Evolutionary conservation across 495 filamentous ascomycete species (phyloP), one percentile per base, ranked within the genome.

Genomic region (Mytilinidion resinicola): DNA sequence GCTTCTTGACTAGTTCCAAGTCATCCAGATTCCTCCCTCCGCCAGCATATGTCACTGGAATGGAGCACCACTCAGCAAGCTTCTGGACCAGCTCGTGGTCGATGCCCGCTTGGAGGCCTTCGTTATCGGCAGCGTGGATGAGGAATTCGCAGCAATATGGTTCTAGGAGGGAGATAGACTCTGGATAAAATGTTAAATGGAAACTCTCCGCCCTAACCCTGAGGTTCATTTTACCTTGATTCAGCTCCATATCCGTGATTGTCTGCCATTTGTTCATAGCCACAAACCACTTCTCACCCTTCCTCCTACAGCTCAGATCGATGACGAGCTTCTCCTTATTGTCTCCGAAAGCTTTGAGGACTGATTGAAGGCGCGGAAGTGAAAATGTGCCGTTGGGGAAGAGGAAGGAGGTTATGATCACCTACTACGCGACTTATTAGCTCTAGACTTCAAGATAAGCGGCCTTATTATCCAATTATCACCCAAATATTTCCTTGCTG

Each of bases 201-300:
- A 2, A n/a, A 20, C 3, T 14, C 58, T 41, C 19, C 25, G 42
- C 36, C 11, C 14, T 12, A 44, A 21, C 4, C 15, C 20, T 1
- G 39, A 9, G 7, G 35, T 1, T 12, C 41, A 44, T 20, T 17
- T 12, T 50, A 89, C 93, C 85, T 76, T 86, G 75, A 66, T 83
- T 89, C 55, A 97, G 83, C 66, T 96, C 92, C 85, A 95, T 91
- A 68, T 96, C 89, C 0, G 93, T 97, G 57, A 97, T 84, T 4
- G 88, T 92, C 76, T 96, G 92, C 93, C 93, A 98, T 72, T 95
- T 92, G 70, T 97, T 86, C 89, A 93, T 98, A 41, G 93, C 92
- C 33, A 98, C 92, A 59, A 89, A 86, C 91, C 93, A 98, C 49
- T 62, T 80, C 11, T 82, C 76, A 15, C 79, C 88, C 56, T 83